A percentile compares a stretch with the other conserved stretches of the same genome.
These are phyloP conservation scores for Fusarium nelsonii DNA, from an alignment of 2,329 filamentous ascomycete genomes.

Conservation along the genomic window DNA sequence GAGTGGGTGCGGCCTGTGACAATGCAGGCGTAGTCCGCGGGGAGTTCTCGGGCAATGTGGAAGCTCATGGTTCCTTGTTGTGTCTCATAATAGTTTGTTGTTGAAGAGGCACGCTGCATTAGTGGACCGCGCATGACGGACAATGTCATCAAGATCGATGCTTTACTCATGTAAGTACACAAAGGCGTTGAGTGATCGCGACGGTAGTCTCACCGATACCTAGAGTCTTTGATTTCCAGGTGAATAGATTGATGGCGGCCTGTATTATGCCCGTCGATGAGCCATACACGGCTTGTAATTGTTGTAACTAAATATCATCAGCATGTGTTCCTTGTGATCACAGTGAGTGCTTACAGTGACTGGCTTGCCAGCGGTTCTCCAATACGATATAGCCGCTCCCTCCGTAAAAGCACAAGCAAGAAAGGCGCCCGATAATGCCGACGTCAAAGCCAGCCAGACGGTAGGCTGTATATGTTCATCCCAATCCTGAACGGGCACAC, in stretches of 20 bases:
- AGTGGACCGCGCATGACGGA: constrained; percentile 38
- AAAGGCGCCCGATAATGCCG: constrained; percentile 36
- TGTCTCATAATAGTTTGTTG: constrained; percentile 26
- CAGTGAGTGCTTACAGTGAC: constrained; percentile 19
- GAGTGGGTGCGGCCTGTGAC: constrained; percentile 32
- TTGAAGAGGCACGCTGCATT: constrained; percentile 38
- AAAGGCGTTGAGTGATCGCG: accelerated
- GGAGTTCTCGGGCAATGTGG: constrained; percentile 40
- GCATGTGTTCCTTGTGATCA: accelerated
- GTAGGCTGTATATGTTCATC: constrained; percentile 38
- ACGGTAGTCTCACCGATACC: constrained; percentile 23
- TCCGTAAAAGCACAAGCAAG: constrained; percentile 39
- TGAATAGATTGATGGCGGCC: constrained; percentile 28
- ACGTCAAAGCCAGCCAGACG: constrained; percentile 40
- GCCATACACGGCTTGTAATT: constrained; percentile 33
- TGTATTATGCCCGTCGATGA: constrained; percentile 39
- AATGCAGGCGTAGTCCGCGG: constrained; percentile 32
- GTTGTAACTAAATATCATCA: constrained; percentile 25
- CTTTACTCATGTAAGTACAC: constrained; percentile 1
- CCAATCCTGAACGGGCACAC: constrained; percentile 36
- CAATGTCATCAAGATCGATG: constrained; percentile 38
- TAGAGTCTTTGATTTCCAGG: constrained; percentile 32
- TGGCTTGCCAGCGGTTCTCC: constrained; percentile 35
- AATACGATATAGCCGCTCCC: constrained; percentile 40
- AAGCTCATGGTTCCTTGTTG: constrained; percentile 19